Percentiles rank a stretch among this genome's conserved stretches.
Conservation (phyloP, 371 early-diverging fungal genomes). For the Phascolomyces articulosus region DNA sequence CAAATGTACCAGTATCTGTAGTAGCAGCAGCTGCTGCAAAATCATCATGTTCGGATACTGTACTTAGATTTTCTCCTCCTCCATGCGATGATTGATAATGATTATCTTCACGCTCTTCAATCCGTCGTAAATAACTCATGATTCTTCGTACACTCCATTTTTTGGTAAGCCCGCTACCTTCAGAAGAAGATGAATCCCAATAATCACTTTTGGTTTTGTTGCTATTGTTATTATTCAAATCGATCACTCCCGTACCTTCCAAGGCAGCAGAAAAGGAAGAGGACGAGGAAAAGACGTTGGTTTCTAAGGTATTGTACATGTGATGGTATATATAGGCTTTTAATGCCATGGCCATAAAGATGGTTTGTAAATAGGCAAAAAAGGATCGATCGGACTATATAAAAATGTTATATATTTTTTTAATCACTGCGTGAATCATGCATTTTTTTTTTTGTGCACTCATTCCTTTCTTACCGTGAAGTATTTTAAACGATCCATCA, state of each 20-base stretch:
- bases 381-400: slow-evolving; percentile 30
- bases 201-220: neutral
- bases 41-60: neutral
- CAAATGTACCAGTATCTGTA: neutral
- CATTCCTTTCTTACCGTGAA: slow-evolving; percentile 42
- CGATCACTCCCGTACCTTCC: neutral
- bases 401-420: neutral
- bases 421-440: no score
- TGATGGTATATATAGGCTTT: slow-evolving; percentile 46
- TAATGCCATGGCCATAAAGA: slow-evolving; percentile 43
- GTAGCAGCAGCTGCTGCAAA: neutral
- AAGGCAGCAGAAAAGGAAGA: neutral
- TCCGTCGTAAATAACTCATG: slow-evolving; percentile 42
- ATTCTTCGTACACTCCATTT: slow-evolving; percentile 46
- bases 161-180: slow-evolving; percentile 14
- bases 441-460: no score
- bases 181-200: slow-evolving; percentile 13
- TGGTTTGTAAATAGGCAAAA: slow-evolving; percentile 39
- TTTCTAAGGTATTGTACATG: slow-evolving; percentile 21
- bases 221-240: neutral
- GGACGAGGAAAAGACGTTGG: neutral
- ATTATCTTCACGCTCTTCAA: slow-evolving; percentile 27
- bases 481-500: slow-evolving; percentile 25
- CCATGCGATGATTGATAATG: neutral
- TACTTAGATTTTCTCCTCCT: no score